A percentile compares a stretch with the other conserved stretches of the same genome.
Evolutionary conservation across 352 stramenopile genomes (phyloP).

Genomic region (Globisporangium barbulae): DNA sequence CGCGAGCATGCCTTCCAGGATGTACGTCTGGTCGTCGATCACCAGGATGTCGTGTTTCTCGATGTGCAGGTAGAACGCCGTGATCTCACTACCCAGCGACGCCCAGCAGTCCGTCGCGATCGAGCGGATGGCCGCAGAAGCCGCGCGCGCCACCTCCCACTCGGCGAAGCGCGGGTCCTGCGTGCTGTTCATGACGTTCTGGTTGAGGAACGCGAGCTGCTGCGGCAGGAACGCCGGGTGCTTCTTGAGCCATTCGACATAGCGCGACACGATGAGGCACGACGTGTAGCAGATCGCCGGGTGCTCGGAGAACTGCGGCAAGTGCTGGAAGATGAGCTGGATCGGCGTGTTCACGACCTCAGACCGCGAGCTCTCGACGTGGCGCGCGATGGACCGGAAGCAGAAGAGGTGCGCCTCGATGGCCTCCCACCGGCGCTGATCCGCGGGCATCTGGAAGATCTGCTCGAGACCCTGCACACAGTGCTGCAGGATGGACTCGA

Average conservation of each 20-base stretch:
- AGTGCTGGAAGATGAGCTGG: slow-evolving; percentile 72
- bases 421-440: slow-evolving; percentile 62
- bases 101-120: slow-evolving; percentile 79
- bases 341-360: slow-evolving; percentile 37
- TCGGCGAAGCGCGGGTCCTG: slow-evolving; percentile 45
- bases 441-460: slow-evolving; percentile 51
- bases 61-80: slow-evolving; percentile 78
- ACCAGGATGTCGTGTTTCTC: slow-evolving; percentile 61
- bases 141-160: slow-evolving; percentile 76
- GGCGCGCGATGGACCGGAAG: slow-evolving; percentile 77
- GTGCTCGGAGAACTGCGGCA: slow-evolving; percentile 70
- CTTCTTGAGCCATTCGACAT: slow-evolving; percentile 62
- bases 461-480: slow-evolving; percentile 71
- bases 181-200: slow-evolving; percentile 56
- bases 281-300: slow-evolving; percentile 84
- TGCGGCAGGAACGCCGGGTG: slow-evolving; percentile 44
- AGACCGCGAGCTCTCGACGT: slow-evolving; percentile 50
- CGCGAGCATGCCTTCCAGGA: slow-evolving; percentile 73
- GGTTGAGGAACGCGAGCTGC: slow-evolving; percentile 70
- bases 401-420: slow-evolving; percentile 83
- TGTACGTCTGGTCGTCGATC: slow-evolving; percentile 83
- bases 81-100: slow-evolving; percentile 58
- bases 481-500: slow-evolving; percentile 68
- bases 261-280: slow-evolving; percentile 83
- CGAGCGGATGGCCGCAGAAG: slow-evolving; percentile 62